These are phyloP conservation scores for Yarrowia hollandica DNA, from an alignment of 805 yeast genomes.

Conservation along the genomic window DNA sequence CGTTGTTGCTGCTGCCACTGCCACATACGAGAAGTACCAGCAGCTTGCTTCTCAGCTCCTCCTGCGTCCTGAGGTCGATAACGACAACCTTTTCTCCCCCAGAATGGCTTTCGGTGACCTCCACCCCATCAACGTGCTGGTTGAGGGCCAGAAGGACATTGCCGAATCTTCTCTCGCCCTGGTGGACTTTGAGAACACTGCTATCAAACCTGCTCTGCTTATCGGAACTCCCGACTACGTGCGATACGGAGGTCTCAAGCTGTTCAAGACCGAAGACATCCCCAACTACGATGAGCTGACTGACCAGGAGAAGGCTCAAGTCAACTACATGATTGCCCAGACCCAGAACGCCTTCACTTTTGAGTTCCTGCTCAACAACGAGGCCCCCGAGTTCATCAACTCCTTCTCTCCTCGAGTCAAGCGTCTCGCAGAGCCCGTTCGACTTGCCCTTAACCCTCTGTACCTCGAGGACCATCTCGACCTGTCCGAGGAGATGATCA, in stretches of 20 bases:
- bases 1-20: slow-evolving; percentile 48
- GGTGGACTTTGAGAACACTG: slow-evolving; percentile 79
- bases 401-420: slow-evolving; percentile 81
- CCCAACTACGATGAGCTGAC: slow-evolving; percentile 66
- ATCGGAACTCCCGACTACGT: slow-evolving; percentile 80
- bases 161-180: slow-evolving; percentile 47
- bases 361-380: slow-evolving; percentile 73
- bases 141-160: slow-evolving; percentile 42
- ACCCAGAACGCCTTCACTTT: slow-evolving; percentile 89
- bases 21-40: slow-evolving; percentile 62
- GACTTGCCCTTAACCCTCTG: slow-evolving; percentile 37
- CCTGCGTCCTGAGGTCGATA: slow-evolving; percentile 46
- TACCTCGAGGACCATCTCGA: slow-evolving; percentile 37
- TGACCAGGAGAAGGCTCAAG: slow-evolving; percentile 74
- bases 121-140: slow-evolving; percentile 83
- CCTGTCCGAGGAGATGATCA: slow-evolving; percentile 38
- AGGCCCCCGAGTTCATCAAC: slow-evolving; percentile 60
- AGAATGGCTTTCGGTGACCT: slow-evolving; percentile 78
- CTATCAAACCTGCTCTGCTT: slow-evolving; percentile 78
- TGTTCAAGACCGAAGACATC: slow-evolving; percentile 74
- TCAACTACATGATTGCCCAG: slow-evolving; percentile 80
- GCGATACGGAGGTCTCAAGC: slow-evolving; percentile 83
- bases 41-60: slow-evolving; percentile 60
- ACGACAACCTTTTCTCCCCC: slow-evolving; percentile 62
- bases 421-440: slow-evolving; percentile 43